Evolutionary conservation across 2,329 filamentous ascomycete species (phyloP).

Genomic region (Stemphylium lycopersici): DNA sequence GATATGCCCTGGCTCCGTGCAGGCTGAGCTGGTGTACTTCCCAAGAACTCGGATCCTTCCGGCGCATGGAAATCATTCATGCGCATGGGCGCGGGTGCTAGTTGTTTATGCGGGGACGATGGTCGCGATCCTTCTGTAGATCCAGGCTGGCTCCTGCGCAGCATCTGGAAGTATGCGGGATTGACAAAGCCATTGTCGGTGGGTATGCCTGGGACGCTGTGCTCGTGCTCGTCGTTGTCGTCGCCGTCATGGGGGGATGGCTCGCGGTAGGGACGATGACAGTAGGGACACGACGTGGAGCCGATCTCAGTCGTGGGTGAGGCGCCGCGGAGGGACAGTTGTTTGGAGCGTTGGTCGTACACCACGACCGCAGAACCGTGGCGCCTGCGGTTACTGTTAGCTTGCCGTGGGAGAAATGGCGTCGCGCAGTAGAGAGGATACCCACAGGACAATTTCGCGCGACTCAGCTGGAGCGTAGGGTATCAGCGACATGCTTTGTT

Average conservation of each 20-base stretch:
- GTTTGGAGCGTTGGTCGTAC: constrained; percentile 82
- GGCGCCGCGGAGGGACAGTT: constrained; percentile 78
- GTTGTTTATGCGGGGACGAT: constrained; percentile 57
- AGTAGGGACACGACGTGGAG: constrained; percentile 81
- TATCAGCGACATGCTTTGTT: constrained; percentile 69
- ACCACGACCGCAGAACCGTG: constrained; percentile 93
- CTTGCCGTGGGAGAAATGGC: background rate
- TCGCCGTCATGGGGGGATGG: constrained; percentile 42
- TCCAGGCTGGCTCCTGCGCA: constrained; percentile 65
- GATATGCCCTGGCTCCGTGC: constrained; percentile 71
- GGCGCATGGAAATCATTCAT: constrained; percentile 47
- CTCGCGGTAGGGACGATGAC: constrained; percentile 73
- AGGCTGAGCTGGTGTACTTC: constrained; percentile 50
- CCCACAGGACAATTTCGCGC: constrained; percentile 80
- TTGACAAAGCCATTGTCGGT: constrained; percentile 75
- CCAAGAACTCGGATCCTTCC: constrained; percentile 58
- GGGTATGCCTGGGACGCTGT: constrained; percentile 37
- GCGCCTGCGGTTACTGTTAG: constrained; percentile 64
- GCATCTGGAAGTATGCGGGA: constrained; percentile 94
- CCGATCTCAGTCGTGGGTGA: constrained; percentile 61
- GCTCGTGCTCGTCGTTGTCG: constrained; percentile 41
- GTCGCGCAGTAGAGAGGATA: constrained; percentile 22
- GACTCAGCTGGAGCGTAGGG: constrained; percentile 76
- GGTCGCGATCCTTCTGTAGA: constrained; percentile 57
- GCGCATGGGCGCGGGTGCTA: constrained; percentile 41